A percentile compares a stretch with the other conserved stretches of the same genome.
These are phyloP conservation scores for Nicotiana obtusifolia DNA, from an alignment of 257 asterid genomes.

Conservation along the genomic window DNA sequence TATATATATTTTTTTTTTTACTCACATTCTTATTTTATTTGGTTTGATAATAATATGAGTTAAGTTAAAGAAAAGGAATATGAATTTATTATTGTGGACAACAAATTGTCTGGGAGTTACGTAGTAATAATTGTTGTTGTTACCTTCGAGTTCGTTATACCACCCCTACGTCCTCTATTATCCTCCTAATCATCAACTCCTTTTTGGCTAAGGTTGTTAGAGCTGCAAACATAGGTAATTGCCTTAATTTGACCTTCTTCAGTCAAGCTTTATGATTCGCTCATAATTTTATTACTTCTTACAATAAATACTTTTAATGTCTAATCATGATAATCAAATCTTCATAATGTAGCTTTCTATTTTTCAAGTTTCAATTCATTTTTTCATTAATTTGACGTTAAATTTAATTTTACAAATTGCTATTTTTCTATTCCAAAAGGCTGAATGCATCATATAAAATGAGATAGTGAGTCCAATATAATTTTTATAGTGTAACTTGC, in stretches of 20 bases:
- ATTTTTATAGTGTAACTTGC: neutral
- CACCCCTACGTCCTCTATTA: neutral
- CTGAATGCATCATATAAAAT: neutral
- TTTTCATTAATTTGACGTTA: neutral
- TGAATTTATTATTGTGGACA: too few relatives aligned
- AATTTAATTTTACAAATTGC: neutral
- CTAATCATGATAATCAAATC: neutral
- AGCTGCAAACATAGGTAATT: neutral
- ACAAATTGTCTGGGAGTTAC: too few relatives aligned
- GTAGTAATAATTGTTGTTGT: too few relatives aligned
- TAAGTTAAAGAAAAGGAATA: too few relatives aligned
- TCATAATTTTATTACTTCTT: neutral
- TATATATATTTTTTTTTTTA: too few relatives aligned
- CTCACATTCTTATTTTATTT: too few relatives aligned
- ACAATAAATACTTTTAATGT: neutral
- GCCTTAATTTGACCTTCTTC: neutral
- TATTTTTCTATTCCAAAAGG: neutral
- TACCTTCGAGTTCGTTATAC: neutral
- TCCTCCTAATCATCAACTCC: neutral
- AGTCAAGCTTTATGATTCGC: neutral
- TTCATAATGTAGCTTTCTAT: neutral
- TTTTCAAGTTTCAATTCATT: neutral
- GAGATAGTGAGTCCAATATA: neutral
- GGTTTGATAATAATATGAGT: too few relatives aligned
- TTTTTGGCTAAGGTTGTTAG: neutral